phyloP scores from a whole-genome alignment of 495 filamentous ascomycete genomes.

The Penicillium soppii region DNA sequence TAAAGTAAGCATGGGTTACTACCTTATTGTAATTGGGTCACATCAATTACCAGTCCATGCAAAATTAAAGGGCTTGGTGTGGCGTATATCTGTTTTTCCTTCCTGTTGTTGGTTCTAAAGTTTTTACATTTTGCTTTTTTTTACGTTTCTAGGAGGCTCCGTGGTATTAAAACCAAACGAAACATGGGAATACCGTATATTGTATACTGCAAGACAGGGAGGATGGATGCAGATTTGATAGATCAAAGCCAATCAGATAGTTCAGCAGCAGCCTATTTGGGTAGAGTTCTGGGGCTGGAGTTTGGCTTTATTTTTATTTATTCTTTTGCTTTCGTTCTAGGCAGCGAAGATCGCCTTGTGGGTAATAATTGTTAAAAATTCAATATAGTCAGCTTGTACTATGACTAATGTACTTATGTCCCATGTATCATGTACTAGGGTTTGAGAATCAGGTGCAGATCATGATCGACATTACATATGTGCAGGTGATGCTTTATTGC shows the following conservation, averaged over 20 bases:
- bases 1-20: not conserved
- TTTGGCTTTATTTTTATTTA: not conserved
- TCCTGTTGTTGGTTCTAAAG: too few species aligned
- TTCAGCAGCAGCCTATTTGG: conserved; percentile 1
- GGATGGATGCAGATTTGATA: conserved; percentile 12
- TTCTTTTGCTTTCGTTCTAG: not conserved
- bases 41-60: not conserved
- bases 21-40: not conserved
- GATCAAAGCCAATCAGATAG: conserved; percentile 7
- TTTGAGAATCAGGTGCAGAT: conserved; percentile 18
- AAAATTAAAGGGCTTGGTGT: conserved; percentile 5
- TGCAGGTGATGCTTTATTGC: conserved; percentile 24
- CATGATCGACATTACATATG: conserved; percentile 27
- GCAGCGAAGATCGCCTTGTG: conserved; percentile 1
- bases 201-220: not conserved
- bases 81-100: not conserved
- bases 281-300: not conserved
- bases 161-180: not conserved
- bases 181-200: not conserved
- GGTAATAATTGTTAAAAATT: not conserved
- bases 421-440: too few species aligned
- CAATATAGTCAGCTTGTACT: not conserved
- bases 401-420: too few species aligned
- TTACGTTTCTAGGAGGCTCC: not conserved
- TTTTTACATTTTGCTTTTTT: not conserved